Base-by-base conservation (phyloP, 495 filamentous ascomycete genomes). In the Geopyxis carbonaria region DNA sequence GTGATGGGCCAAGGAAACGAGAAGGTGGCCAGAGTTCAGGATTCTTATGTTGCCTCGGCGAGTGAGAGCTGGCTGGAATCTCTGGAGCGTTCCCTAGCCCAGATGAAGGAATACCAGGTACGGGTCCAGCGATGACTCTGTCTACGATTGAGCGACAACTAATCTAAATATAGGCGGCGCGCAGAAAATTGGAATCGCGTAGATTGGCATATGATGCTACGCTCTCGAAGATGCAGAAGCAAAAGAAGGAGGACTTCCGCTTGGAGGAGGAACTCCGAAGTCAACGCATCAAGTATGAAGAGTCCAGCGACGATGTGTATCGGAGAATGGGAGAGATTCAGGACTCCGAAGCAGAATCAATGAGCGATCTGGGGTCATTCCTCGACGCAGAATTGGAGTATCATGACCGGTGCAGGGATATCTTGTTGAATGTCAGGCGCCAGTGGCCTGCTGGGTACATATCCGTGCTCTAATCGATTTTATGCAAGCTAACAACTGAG, bases 71-170 rank as follows among this genome's bases (percentile, higher is more conserved):
- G 89, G 89, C 69, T 93, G 42, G 87, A 95, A 59, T 82, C 80
- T 8, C 59, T 93, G 34, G 89, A 95, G 55, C 66, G 87, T 45
- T 89, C 80, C 8, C 59, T 93, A 41, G 78, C 81, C 21, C 86
- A 92, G 68, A 83, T 95, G 82, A 95, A 93, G 57, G 91, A 97
- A 51, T 94, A 94, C 45, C 85, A 93, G 71, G 82, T 79, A 65
- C 36, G 19, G 18, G 16, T 20, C 15, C 5, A 22, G 35, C 22
- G 11, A 10, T 20, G 15, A 34, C 34, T 52, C 3, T 18, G 16
- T 36, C 10, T 15, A 46, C 38, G 23, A 50, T 22, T 11, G 14
- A 27, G 4, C 22, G 7, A 27, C 23, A 2, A 11, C 9, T 36
- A 5, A 13, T 15, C 8, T 18, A 14, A 7, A 29, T 19, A 47